Base-by-base conservation (phyloP, 495 filamentous ascomycete genomes). In the Margaritispora aquatica region DNA sequence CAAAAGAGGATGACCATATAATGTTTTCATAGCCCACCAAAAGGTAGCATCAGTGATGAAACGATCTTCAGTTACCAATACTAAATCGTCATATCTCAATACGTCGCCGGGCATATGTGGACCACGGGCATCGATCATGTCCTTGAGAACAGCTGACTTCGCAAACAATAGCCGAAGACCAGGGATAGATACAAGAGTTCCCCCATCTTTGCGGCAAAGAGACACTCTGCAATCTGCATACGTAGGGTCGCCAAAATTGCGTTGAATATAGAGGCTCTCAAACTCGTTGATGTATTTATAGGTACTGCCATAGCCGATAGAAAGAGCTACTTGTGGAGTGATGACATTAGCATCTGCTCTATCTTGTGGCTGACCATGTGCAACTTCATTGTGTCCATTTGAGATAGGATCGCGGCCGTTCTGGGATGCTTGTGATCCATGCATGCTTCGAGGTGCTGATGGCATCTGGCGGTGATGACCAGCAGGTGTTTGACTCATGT, bases 121-220 rank as follows among this genome's bases (percentile, higher is more conserved):
- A n/a, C n/a, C n/a, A n/a, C n/a, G n/a, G n/a, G n/a, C n/a, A n/a
- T n/a, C n/a, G n/a, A n/a, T n/a, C n/a, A n/a, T n/a, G n/a, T n/a
- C n/a, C 61, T 70, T 72, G 15, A 85, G 61, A 3, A 68, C 69
- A 10, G 72, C 69, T 64, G 79, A 83, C 50, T 77, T 77, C 22
- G 77, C 74, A 50, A 84, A 59, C 1, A 85, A 67, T 20, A 83
- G 66, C 38, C 76, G 77, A 62, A 83, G 82, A 23, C 71, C 78
- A n/a, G 63, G 72, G 24, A 76, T 74, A 48, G 64, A 65, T 41
- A 79, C 61, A 0, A 71, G 71, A 21, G 71, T 69, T 29, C 68
- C 64, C 24, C 66, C 70, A 54, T 74, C 71, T 4, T 69, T 60
- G 29, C 74, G 68, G 60, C 79, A 75, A n/a, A 83, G 61, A 20